Conservation (phyloP, 495 filamentous ascomycete species). For the Aspergillus baeticus region DNA sequence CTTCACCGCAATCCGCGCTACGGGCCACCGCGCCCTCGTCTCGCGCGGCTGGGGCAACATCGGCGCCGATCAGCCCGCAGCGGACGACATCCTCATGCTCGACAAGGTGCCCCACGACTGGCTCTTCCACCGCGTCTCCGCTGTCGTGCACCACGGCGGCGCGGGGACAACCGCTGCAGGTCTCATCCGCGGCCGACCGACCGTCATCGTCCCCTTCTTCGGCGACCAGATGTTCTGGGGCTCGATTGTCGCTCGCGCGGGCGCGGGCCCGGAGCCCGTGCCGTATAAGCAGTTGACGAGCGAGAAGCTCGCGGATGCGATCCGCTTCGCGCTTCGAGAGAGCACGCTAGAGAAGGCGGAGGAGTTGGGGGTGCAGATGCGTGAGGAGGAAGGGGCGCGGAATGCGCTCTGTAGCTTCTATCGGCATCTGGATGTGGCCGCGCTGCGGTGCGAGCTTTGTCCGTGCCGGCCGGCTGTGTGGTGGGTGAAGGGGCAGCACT, state of each 20-base stretch:
- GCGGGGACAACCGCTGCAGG: conserved; percentile 78
- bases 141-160: conserved; percentile 77
- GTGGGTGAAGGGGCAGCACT: conserved; percentile 64
- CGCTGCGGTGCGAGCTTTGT: conserved; percentile 61
- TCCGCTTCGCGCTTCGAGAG: conserved; percentile 54
- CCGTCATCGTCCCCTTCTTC: conserved; percentile 78
- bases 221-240: conserved; percentile 85
- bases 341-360: conserved; percentile 54
- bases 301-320: conserved; percentile 59
- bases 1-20: conserved; percentile 61
- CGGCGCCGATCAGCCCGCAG: conserved; percentile 56
- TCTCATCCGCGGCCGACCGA: conserved; percentile 64
- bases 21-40: conserved; percentile 66
- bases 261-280: conserved; percentile 70
- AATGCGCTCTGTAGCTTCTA: conserved; percentile 69
- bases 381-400: conserved; percentile 59
- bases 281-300: conserved; percentile 66
- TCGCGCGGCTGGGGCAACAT: conserved; percentile 77
- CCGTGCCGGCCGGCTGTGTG: conserved; percentile 68
- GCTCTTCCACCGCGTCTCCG: conserved; percentile 71
- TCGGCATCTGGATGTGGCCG: conserved; percentile 58
- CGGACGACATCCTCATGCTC: conserved; percentile 67
- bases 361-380: conserved; percentile 58
- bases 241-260: conserved; percentile 67
- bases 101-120: conserved; percentile 81